phyloP scores from a whole-genome alignment of 78 protist species.

The Andalucia godoyi region DNA sequence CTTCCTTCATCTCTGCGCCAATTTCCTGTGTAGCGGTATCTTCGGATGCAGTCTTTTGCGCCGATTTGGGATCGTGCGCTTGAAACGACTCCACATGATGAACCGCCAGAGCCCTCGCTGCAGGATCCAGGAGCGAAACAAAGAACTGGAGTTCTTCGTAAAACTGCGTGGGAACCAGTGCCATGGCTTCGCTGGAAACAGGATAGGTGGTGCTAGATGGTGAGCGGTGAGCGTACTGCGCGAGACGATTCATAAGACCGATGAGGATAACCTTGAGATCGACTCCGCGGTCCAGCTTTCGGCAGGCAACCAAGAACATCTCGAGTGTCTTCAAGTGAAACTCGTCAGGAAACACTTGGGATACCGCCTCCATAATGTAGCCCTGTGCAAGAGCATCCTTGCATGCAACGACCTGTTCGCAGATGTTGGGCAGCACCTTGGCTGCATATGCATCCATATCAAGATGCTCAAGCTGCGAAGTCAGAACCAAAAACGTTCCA shows the following conservation, averaged over 20 bases:
- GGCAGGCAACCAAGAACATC: conserved; percentile 43
- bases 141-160: too few species aligned
- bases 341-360: conserved; percentile 92
- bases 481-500: conserved; percentile 79
- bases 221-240: conserved; percentile 22
- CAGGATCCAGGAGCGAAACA: too few species aligned
- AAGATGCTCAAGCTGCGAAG: conserved; percentile 76
- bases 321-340: conserved; percentile 82
- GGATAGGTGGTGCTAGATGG: not conserved
- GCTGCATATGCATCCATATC: conserved; percentile 23
- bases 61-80: too few species aligned
- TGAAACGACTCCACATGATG: too few species aligned
- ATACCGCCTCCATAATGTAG: conserved; percentile 87
- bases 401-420: conserved; percentile 71
- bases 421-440: conserved; percentile 51
- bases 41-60: too few species aligned
- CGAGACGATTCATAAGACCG: conserved; percentile 70
- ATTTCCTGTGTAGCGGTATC: too few species aligned
- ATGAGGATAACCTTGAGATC: conserved; percentile 69
- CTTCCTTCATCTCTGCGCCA: too few species aligned
- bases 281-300: conserved; percentile 61
- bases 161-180: conserved; percentile 19
- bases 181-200: not conserved
- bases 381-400: conserved; percentile 92
- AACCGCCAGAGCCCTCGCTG: too few species aligned